These are phyloP conservation scores for Fusarium dimerum DNA, from an alignment of 2,329 filamentous ascomycete genomes.

Conservation along the genomic window DNA sequence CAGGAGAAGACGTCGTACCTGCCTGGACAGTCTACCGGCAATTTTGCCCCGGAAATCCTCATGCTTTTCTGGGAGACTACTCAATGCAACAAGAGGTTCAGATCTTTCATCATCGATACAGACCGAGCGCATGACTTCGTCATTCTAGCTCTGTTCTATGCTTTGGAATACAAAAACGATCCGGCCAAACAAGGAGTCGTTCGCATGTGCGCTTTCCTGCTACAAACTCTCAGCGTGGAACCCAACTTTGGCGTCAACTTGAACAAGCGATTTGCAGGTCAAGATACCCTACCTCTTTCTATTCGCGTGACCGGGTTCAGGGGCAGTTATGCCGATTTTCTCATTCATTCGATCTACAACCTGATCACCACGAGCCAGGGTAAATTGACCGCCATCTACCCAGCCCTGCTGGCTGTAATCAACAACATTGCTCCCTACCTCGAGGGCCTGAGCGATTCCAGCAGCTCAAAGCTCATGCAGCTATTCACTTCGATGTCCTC, in stretches of 20 bases:
- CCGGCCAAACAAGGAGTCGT: slow-evolving; percentile 87
- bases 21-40: slow-evolving; percentile 77
- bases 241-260: slow-evolving; percentile 86
- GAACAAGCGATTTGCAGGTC: slow-evolving; percentile 84
- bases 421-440: slow-evolving; percentile 90
- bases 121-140: slow-evolving; percentile 92
- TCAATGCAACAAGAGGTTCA: slow-evolving; percentile 96
- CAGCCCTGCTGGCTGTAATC: slow-evolving; percentile 86
- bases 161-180: slow-evolving; percentile 84
- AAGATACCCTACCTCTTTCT: slow-evolving; percentile 79
- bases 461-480: slow-evolving; percentile 82
- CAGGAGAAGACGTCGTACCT: slow-evolving; percentile 88
- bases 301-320: slow-evolving; percentile 83
- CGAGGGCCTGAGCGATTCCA: slow-evolving; percentile 71
- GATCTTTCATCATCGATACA: slow-evolving; percentile 95
- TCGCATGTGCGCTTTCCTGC: slow-evolving; percentile 94
- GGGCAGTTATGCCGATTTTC: slow-evolving; percentile 89
- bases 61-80: slow-evolving; percentile 97
- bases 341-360: slow-evolving; percentile 92
- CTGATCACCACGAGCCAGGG: slow-evolving; percentile 91
- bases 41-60: slow-evolving; percentile 92
- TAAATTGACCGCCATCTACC: slow-evolving; percentile 87
- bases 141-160: slow-evolving; percentile 87
- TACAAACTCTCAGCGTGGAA: slow-evolving; percentile 94
- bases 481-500: slow-evolving; percentile 91